A percentile compares a stretch with the other conserved stretches of the same genome.
Evolutionary conservation across 1,284 basidiomycete genomes (phyloP).

Genomic region (Afroboletus lepidellus): DNA sequence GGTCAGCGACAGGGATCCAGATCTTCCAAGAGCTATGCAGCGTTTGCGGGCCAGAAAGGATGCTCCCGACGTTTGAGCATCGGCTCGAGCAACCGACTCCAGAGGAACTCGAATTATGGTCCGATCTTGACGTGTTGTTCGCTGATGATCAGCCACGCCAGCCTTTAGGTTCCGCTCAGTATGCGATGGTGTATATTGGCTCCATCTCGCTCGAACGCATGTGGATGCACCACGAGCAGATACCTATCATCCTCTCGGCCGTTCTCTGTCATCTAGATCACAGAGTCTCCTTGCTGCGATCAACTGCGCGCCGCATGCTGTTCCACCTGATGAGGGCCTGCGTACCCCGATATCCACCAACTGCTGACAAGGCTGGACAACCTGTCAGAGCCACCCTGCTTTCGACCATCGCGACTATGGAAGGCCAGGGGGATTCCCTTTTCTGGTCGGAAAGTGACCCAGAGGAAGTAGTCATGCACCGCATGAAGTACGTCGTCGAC

Average conservation of each 20-base stretch:
- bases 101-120: conserved; percentile 72
- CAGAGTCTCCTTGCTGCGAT: conserved; percentile 64
- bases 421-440: conserved; percentile 53
- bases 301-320: conserved; percentile 70
- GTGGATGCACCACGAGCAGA: conserved; percentile 69
- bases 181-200: conserved; percentile 83
- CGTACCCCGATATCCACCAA: conserved; percentile 68
- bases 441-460: conserved; percentile 78
- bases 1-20: conserved; percentile 70
- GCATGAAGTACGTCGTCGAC: conserved; percentile 70
- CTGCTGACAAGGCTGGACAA: conserved; percentile 52
- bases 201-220: conserved; percentile 80
- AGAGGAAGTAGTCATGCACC: conserved; percentile 50
- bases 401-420: conserved; percentile 52
- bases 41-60: conserved; percentile 81
- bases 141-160: conserved; percentile 65
- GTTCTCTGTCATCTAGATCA: conserved; percentile 86
- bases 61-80: conserved; percentile 76
- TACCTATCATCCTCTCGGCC: conserved; percentile 79
- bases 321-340: conserved; percentile 82
- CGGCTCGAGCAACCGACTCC: conserved; percentile 65
- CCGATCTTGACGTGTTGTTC: conserved; percentile 72
- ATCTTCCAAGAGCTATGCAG: conserved; percentile 84
- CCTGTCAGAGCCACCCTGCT: conserved; percentile 50
- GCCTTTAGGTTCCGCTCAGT: conserved; percentile 77